Evolutionary conservation across 1,284 basidiomycete species (phyloP), one percentile per base, ranked within the genome.

Genomic region (Boletus calvinii): DNA sequence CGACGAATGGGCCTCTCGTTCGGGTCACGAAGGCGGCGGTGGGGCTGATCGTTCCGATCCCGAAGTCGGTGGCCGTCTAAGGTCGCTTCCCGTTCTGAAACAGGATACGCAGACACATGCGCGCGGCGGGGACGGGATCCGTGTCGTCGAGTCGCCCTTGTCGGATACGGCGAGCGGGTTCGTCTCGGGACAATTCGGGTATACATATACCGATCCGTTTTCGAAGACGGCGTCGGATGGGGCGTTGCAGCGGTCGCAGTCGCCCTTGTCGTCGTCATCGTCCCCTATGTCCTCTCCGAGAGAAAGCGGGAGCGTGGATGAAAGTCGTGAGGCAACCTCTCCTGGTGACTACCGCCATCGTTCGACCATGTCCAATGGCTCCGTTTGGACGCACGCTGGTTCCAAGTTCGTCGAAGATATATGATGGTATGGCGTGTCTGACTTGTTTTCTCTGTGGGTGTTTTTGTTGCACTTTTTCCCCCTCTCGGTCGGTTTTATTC

Each of bases 321-420:
- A 59, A 36, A 56, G 56, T 13, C 46, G 17, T 4, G 57, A 55
- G 12, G 40, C 30, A 15, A 56, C 36, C 9, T 43, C 52, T 2
- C 48, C 47, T 11, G 26, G 38, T 7, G 56, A 64, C 36, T 50
- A 46, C n/a, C 63, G 64, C 2, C 66, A 71, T 46, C 71, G 68
- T 17, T 64, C 69, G 22, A 58, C 62, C 10, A 66, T 73, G 39
- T 72, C 74, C 2, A 63, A 61, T 11, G 63, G 11, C 15, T 70
- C 73, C 5, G 62, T 73, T 48, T 69, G 68, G 56, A 76, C 75
- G 5, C 72, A 78, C 18, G 64, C 69, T 55, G 68, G 66, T 9
- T 70, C 65, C n/a, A 67, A 63, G 48, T 67, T 67, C 44, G 47
- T 67, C 13, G 65, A 67, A 35, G 59, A 62, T 52, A 55, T 66